Base-by-base conservation (phyloP, 2,329 filamentous ascomycete genomes). In the Phyllosticta citribraziliensis region DNA sequence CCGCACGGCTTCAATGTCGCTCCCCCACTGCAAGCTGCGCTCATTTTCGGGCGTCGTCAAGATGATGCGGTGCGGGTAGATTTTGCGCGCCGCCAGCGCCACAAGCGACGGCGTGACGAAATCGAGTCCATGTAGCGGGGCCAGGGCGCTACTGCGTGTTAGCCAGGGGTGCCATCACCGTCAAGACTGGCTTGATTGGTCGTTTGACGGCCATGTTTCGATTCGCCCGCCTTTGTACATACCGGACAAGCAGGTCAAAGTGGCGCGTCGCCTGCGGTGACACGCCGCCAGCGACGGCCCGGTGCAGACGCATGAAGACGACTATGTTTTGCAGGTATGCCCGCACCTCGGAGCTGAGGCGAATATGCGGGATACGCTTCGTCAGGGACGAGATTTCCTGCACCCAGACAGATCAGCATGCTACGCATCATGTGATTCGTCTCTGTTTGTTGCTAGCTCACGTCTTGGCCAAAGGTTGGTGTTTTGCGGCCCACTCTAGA, bases 1-100 rank as follows among this genome's bases (percentile, higher is more conserved):
- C 65, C 82, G 79, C 1, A 97, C 84, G 3, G 88, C 88, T 30
- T 82, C 79, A 0, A 88, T 66, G 58, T 88, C 85, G 72, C 93
- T 97, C 0, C 94, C 94, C 85, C 95, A 99, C 72, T 96, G 90
- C 78, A 96, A 82, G 71, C 91, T 97, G 55, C 91, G 82, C 76
- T 97, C 94, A 62, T 85, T 84, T 64, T 84, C 82, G 0, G 89
- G 82, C 1, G 76, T 74, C 0, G 88, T 84, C 60, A 97, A 82
- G 14, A 83, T 74, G 33, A 99, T 85, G 9, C 91, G 86, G 75
- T 99, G 94, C 19, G 88, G 80, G 70, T 96, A 99, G 24, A 96
- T 83, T 76, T 97, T 97, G 63, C 84, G 84, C 1, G 88, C 86
- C 5, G 94, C 94, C 54, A 99, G 79, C 8, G 82, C 84, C 20